Conservation (phyloP, 225 moss, liverwort and hornwort genomes). For the Sphagnum tenellum region DNA sequence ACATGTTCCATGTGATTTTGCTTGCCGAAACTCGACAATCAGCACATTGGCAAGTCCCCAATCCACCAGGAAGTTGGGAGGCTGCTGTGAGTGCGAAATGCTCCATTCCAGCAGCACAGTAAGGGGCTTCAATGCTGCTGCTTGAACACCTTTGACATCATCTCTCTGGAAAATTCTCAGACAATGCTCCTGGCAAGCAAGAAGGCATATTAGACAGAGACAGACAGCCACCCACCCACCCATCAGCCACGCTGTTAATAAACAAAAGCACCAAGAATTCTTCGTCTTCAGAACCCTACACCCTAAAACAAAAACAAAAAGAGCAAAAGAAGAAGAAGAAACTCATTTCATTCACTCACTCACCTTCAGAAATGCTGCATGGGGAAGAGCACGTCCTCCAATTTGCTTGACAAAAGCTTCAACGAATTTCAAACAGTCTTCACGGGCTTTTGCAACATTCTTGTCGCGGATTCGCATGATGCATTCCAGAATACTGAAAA, state of each 20-base stretch:
- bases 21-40: conserved; percentile 58
- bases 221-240: no score
- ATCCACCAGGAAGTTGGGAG: conserved; percentile 34
- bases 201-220: not conserved
- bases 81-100: conserved; percentile 13
- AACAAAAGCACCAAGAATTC: no score
- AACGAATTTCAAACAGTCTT: conserved; percentile 55
- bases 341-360: not conserved
- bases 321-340: no score
- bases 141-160: conserved; percentile 73
- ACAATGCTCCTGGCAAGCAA: conserved; percentile 56
- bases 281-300: no score
- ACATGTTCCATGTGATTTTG: conserved; percentile 72
- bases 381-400: conserved; percentile 57
- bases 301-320: no score
- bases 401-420: conserved; percentile 50
- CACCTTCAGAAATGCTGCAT: conserved; percentile 66
- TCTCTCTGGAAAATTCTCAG: conserved; percentile 64
- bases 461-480: conserved; percentile 47
- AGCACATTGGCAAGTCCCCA: conserved; percentile 51
- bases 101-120: conserved; percentile 59
- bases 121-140: conserved; percentile 67
- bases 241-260: not conserved
- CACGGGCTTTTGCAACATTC: conserved; percentile 55
- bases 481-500: conserved; percentile 54